These are phyloP conservation scores for Metschnikowia continentalis DNA, from an alignment of 805 yeast species.

Conservation along the genomic window DNA sequence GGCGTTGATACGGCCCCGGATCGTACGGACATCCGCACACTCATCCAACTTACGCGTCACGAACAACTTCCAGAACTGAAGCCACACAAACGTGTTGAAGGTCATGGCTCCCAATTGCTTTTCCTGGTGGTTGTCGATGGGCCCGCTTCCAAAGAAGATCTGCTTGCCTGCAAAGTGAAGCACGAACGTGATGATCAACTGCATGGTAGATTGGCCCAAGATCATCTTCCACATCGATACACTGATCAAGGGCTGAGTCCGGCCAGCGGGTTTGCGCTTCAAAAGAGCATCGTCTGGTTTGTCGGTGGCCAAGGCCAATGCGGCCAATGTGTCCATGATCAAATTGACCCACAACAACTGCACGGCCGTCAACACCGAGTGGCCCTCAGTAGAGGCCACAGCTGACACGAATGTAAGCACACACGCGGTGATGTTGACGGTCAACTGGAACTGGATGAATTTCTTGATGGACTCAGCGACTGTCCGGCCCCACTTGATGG, in stretches of 20 bases:
- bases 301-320: slow-evolving; percentile 95
- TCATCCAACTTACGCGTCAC: slow-evolving; percentile 90
- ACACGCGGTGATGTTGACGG: slow-evolving; percentile 97
- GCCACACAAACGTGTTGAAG: slow-evolving; percentile 95
- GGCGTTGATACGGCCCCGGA: slow-evolving; percentile 55
- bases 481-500: slow-evolving; percentile 98
- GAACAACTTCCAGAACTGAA: slow-evolving; percentile 90
- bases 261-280: slow-evolving; percentile 78
- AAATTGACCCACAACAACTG: slow-evolving; percentile 96
- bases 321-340: slow-evolving; percentile 98
- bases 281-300: slow-evolving; percentile 84
- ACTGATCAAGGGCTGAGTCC: slow-evolving; percentile 73
- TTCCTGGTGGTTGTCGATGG: slow-evolving; percentile 40
- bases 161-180: slow-evolving; percentile 74
- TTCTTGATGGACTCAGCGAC: slow-evolving; percentile 92
- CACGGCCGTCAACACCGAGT: slow-evolving; percentile 92
- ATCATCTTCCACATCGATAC: slow-evolving; percentile 99
- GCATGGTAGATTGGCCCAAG: slow-evolving; percentile 76
- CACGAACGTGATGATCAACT: slow-evolving; percentile 72
- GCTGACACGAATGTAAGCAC: slow-evolving; percentile 90
- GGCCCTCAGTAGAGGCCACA: slow-evolving; percentile 72
- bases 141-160: slow-evolving; percentile 46
- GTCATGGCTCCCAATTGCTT: slow-evolving; percentile 77
- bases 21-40: slow-evolving; percentile 59
- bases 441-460: slow-evolving; percentile 92